A percentile compares a stretch with the other conserved stretches of the same genome.
phyloP scores from a whole-genome alignment of 257 asterid genomes.

The Thymus mandschuricus region DNA sequence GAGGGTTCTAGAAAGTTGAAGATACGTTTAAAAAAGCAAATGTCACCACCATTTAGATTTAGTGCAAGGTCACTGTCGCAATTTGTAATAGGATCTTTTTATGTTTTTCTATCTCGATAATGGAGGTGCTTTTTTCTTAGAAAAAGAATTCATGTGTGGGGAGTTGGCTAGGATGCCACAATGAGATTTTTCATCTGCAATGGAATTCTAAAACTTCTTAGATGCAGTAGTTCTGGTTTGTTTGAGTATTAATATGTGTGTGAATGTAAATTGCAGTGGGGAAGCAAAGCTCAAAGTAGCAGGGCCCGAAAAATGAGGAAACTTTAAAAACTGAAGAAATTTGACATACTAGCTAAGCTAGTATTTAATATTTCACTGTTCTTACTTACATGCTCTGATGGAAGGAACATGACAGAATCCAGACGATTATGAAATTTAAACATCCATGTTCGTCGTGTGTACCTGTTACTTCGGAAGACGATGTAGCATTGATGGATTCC shows the following conservation, averaged over 20 bases:
- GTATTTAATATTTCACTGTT: background rate
- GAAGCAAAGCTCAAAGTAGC: conserved; percentile 28
- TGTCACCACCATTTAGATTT: background rate
- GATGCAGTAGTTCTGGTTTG: conserved; percentile 4
- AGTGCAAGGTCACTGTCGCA: background rate
- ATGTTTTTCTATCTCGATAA: too few relatives aligned
- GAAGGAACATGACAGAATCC: conserved; percentile 21
- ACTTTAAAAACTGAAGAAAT: conserved; percentile 17
- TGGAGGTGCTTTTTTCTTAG: too few relatives aligned
- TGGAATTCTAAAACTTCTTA: background rate
- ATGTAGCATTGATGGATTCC: conserved; percentile 39
- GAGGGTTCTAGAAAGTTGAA: conserved; percentile 4
- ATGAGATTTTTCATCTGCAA: conserved; percentile 17
- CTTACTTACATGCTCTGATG: conserved; percentile 31
- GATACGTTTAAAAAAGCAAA: conserved; percentile 5
- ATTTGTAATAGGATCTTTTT: background rate
- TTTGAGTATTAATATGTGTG: conserved; percentile 13
- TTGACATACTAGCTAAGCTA: background rate
- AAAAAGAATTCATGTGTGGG: too few relatives aligned
- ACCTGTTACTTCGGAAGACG: conserved; percentile 61
- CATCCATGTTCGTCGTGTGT: conserved; percentile 21
- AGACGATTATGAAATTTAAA: conserved; percentile 21
- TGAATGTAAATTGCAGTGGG: background rate
- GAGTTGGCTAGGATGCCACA: too few relatives aligned
- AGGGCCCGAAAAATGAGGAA: conserved; percentile 27